Base-by-base conservation (phyloP, 2,329 filamentous ascomycete genomes). In the Fonsecaea pugnacius region DNA sequence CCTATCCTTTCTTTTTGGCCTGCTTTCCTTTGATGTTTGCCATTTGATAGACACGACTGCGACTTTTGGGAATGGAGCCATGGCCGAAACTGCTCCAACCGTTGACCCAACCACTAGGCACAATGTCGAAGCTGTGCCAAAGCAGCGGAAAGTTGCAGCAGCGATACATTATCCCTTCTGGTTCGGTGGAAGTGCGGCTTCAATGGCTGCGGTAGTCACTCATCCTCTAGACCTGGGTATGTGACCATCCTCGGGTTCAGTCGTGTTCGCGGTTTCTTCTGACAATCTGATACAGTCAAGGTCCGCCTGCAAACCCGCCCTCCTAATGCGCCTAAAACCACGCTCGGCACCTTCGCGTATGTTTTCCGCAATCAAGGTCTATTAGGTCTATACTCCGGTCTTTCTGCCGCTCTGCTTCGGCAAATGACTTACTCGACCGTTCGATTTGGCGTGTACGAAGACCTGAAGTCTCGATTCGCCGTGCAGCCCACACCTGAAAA, bases 351-450 rank as follows among this genome's bases (percentile, higher is more conserved):
- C 66, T 91, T 97, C 74, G 82, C 86, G 65, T 90, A 96, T 80
- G 89, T 99, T 70, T 76, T 93, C 67, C 88, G 87, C 71, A 83
- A 85, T 72, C 86, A 95, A 78, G 92, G 94, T 43, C 68, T 91
- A n/a, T 78, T 83, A 33, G 94, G 92, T 32, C 85, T 99, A 54
- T 99, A 99, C 79, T 89, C 86, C 73, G 95, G 95, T 65, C 87
- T 98, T 64, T 96, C 93, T 1, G 95, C 95, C 70, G 95, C 93
- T 62, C 86, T 98, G 55, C 85, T 98, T 63, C 93, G 95, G 69
- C 95, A 98, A 81, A 85, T 93, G 71, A 98, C 95, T 65, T 99
- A 99, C 82, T 95, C 91, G 65, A 99, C 95, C 57, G 95, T 92
- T 40, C 91, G 95, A 55, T 99, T 99, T 80, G 95, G 92, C 69